These are phyloP conservation scores for Aspergillus bertholletiae DNA, from an alignment of 495 filamentous ascomycete genomes.

Conservation along the genomic window DNA sequence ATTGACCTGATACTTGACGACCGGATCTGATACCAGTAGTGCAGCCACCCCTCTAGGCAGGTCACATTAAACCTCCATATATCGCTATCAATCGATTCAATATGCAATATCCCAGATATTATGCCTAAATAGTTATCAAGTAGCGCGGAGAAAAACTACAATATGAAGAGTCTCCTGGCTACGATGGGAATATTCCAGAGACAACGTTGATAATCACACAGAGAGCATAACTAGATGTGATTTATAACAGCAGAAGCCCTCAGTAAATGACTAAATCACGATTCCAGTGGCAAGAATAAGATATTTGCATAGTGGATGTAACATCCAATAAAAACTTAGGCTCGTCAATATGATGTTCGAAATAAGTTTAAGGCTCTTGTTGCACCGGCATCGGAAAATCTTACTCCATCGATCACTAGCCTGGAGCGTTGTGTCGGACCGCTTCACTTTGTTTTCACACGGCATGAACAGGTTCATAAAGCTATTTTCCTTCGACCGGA, in stretches of 20 bases:
- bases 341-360: not conserved
- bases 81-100: not conserved
- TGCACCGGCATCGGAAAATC: slow-evolving; percentile 14
- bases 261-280: not conserved
- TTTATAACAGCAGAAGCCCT: not conserved
- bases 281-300: not conserved
- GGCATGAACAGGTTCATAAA: not conserved
- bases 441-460: slow-evolving; percentile 11
- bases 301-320: not conserved
- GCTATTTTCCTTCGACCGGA: not conserved
- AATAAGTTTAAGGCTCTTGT: not conserved
- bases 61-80: not conserved
- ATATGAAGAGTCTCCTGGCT: not conserved
- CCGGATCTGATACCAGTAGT: not conserved
- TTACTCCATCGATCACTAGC: slow-evolving; percentile 11
- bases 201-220: not conserved
- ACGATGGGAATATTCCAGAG: not conserved
- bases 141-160: not conserved
- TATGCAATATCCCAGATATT: not conserved
- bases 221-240: not conserved
- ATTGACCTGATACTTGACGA: not conserved
- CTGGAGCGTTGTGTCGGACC: not conserved
- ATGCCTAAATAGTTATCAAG: not conserved
- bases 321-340: not conserved
- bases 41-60: not conserved